phyloP scores from a whole-genome alignment of 2,329 filamentous ascomycete species.

The Aspergillus tubingensis region DNA sequence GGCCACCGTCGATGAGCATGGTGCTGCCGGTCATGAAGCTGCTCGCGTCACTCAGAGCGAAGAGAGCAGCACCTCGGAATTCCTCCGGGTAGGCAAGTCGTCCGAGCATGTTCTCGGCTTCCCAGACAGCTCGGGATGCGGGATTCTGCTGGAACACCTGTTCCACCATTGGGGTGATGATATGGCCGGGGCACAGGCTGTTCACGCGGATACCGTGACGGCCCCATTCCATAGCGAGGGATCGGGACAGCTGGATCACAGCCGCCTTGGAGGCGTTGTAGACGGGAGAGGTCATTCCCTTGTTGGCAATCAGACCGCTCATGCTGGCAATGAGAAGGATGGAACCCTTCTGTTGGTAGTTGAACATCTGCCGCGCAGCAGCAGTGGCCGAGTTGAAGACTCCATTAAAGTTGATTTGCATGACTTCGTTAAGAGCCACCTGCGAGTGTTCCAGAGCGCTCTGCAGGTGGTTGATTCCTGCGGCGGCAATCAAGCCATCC shows the following conservation, averaged over 20 bases:
- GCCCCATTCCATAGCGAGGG: constrained; percentile 57
- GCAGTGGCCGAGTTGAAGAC: constrained; percentile 52
- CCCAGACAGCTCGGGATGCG: constrained; percentile 53
- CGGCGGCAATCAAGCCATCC: constrained; percentile 47
- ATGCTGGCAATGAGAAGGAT: constrained; percentile 56
- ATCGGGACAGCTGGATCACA: constrained; percentile 54
- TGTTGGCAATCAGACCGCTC: constrained; percentile 54
- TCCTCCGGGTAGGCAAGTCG: constrained; percentile 58
- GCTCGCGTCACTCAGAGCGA: constrained; percentile 67
- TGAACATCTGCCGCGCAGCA: constrained; percentile 52
- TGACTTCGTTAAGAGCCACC: constrained; percentile 45
- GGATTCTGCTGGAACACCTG: constrained; percentile 75
- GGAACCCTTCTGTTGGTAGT: constrained; percentile 51
- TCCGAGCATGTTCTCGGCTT: constrained; percentile 54
- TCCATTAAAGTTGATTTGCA: constrained; percentile 54
- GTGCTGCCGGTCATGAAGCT: constrained; percentile 72
- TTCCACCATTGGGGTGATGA: constrained; percentile 73
- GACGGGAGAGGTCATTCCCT: constrained; percentile 44
- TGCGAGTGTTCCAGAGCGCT: constrained; percentile 45
- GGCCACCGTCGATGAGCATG: constrained; percentile 71
- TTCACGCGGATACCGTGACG: constrained; percentile 56
- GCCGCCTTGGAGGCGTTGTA: constrained; percentile 60
- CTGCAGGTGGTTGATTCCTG: constrained; percentile 46
- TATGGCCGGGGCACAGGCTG: constrained; percentile 56
- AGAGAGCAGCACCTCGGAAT: constrained; percentile 66